A percentile compares a stretch with the other conserved stretches of the same genome.
Evolutionary conservation across 495 filamentous ascomycete genomes (phyloP).

Genomic region (Penicillium paradoxum): DNA sequence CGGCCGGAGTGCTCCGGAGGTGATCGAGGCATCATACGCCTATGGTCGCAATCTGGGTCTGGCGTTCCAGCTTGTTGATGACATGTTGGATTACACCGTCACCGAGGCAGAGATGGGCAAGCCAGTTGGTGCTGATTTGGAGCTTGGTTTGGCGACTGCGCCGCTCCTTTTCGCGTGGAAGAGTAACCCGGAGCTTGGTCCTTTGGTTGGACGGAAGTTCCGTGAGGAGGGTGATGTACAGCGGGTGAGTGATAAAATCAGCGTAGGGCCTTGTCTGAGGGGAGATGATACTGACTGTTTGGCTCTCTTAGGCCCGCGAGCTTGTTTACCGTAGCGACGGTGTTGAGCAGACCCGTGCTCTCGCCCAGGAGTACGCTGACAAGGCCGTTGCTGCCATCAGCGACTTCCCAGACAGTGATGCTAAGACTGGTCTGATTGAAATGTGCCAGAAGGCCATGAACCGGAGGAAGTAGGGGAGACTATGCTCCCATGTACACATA

Average conservation of each 20-base stretch:
- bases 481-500: conserved; percentile 25
- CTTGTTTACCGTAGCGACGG: conserved; percentile 79
- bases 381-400: conserved; percentile 79
- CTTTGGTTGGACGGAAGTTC: conserved; percentile 90
- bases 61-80: conserved; percentile 97
- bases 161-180: conserved; percentile 96
- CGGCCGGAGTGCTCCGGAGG: conserved; percentile 67
- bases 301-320: conserved; percentile 64
- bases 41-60: conserved; percentile 91
- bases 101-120: conserved; percentile 83
- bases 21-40: conserved; percentile 83
- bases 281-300: background rate
- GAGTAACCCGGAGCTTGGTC: conserved; percentile 75
- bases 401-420: conserved; percentile 83
- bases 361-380: conserved; percentile 87
- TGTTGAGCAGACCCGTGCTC: conserved; percentile 78
- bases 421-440: conserved; percentile 82
- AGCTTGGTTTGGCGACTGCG: conserved; percentile 92
- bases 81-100: conserved; percentile 95
- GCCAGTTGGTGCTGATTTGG: conserved; percentile 88
- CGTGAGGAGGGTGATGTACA: conserved; percentile 73
- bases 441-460: conserved; percentile 92
- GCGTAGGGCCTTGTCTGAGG: background rate
- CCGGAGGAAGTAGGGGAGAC: conserved; percentile 63
- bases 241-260: conserved; percentile 50